Base-by-base conservation (phyloP, 331 rosid genomes). In the Cydonia oblonga region DNA sequence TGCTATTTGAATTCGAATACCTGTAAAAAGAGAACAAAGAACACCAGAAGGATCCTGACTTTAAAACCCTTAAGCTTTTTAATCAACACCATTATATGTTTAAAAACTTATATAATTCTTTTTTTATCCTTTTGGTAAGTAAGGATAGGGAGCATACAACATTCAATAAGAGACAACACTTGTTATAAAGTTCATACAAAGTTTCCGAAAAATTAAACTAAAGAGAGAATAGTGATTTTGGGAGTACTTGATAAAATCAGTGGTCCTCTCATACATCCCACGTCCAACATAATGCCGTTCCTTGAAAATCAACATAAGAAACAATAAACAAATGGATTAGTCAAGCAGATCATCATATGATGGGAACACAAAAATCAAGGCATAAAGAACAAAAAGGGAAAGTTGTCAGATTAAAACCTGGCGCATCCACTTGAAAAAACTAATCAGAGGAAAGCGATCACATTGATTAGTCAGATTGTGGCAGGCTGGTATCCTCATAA, bases 241-340 rank as follows among this genome's bases (percentile, higher is more conserved):
- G 15, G 67, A 79, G 66, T 93, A 93, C 98, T 85, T 91, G 72
- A 93, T 81, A 86, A 93, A 93, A 82, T 93, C 97, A 26, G 86
- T 83, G 67, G 88, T 89, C 82, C 87, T 85, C 84, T 93, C 98
- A 80, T 82, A 93, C 98, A 93, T 89, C 85, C 97, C 98, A 13
- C 91, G 90, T 14, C 98, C 98, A 74, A 91, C 92, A 81, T 90
- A 93, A 81, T 93, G 83, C 0, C 90, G 98, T 75, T 93, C 98
- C 98, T 93, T 78, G 68, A 82, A 18, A 81, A 68, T 42, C 46
- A 70, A 77, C 54, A 75, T 28, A 19, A 70, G 38, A 35, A 46
- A 13, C 63, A 69, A 63, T 44, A 81, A 62, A 72, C 10, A 44
- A 64, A 58, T 66, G 51, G 53, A 72, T 72, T 64, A 73, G 53